Percentiles rank a stretch among this genome's conserved stretches.
phyloP scores from a whole-genome alignment of 768 basidiomycete species.

The Tylopilus rubrobrunneus region DNA sequence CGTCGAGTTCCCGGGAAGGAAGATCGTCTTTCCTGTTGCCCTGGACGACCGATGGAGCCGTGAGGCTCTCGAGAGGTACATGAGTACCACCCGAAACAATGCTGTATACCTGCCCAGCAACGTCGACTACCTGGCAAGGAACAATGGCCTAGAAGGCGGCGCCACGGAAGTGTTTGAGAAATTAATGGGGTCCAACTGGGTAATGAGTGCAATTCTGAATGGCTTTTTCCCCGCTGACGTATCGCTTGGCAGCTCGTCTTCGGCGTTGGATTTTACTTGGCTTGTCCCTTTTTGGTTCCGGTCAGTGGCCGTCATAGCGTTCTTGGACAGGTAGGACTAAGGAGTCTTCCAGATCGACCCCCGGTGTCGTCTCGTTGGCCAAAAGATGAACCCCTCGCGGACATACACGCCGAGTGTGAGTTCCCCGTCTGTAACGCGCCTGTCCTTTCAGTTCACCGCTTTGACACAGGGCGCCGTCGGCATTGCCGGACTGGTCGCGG shows the following conservation, averaged over 20 bases:
- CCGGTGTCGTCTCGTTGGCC: conserved; percentile 54
- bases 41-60: conserved; percentile 44
- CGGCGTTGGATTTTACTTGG: conserved; percentile 62
- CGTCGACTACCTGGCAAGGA: too few relatives aligned
- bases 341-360: conserved; percentile 45
- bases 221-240: neutral
- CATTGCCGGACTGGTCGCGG: conserved; percentile 61
- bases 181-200: too few relatives aligned
- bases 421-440: neutral
- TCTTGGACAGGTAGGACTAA: neutral
- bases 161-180: too few relatives aligned
- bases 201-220: too few relatives aligned
- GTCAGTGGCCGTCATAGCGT: conserved; percentile 29
- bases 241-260: conserved; percentile 47
- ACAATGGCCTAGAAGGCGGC: too few relatives aligned
- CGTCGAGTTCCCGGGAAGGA: conserved; percentile 47
- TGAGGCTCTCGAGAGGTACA: conserved; percentile 56
- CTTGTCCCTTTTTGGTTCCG: conserved; percentile 59
- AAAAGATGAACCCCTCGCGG: conserved; percentile 74
- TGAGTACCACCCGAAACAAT: conserved; percentile 40
- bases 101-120: too few relatives aligned
- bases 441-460: neutral
- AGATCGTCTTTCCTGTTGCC: conserved; percentile 58
- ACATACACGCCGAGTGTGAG: conserved; percentile 59
- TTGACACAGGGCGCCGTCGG: conserved; percentile 58